phyloP scores from a whole-genome alignment of 805 yeast genomes.

The Metschnikowia amazonensis region DNA sequence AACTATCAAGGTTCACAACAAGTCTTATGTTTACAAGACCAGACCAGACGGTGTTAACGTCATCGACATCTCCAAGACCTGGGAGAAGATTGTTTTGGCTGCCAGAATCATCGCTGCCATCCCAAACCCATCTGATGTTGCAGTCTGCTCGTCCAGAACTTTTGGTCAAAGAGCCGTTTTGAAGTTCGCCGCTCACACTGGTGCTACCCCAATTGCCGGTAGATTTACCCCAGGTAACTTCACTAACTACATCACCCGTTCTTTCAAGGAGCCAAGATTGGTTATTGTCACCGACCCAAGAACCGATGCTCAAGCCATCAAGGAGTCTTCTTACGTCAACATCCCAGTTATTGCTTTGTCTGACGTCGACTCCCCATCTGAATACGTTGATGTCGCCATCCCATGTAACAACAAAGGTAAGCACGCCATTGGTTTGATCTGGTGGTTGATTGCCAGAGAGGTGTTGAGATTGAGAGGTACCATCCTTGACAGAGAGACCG shows the following conservation, averaged over 20 bases:
- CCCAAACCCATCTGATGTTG: conserved; percentile 98
- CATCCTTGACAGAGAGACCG: conserved; percentile 91
- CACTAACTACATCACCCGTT: conserved; percentile 99
- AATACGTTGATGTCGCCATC: conserved; percentile 98
- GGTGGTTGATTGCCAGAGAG: conserved; percentile 99
- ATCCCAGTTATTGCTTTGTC: conserved; percentile 99
- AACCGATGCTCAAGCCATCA: conserved; percentile 99
- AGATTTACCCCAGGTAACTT: conserved; percentile 99
- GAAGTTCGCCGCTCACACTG: conserved; percentile 99
- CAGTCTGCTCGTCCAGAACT: conserved; percentile 98
- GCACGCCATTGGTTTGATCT: conserved; percentile 98
- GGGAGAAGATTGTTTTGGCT: conserved; percentile 99
- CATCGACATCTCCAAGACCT: conserved; percentile 97
- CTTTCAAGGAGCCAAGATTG: conserved; percentile 99
- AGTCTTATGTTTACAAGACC: conserved; percentile 94
- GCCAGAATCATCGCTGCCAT: conserved; percentile 99
- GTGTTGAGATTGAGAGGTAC: conserved; percentile 98
- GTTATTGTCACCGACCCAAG: conserved; percentile 99
- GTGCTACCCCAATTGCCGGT: conserved; percentile 99
- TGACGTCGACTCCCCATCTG: conserved; percentile 97
- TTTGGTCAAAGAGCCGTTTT: conserved; percentile 99
- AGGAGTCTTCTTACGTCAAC: conserved; percentile 99
- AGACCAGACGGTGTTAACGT: conserved; percentile 99
- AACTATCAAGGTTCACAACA: conserved; percentile 76
- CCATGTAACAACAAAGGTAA: conserved; percentile 99